phyloP scores from a whole-genome alignment of 371 early-diverging fungal species.

The Smittium culicis region DNA sequence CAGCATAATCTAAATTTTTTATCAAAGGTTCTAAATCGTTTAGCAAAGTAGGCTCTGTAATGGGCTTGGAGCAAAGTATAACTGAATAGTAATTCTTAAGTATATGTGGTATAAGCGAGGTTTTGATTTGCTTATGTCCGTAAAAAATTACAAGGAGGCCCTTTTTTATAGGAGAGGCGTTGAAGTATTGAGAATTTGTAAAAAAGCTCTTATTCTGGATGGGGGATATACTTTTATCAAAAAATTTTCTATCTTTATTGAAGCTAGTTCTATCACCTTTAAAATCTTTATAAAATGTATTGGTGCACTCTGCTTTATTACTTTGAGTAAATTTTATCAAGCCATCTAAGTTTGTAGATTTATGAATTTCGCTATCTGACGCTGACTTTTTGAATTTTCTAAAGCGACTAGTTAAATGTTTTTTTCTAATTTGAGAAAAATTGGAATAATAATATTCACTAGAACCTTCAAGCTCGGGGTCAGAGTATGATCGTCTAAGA shows the following conservation, averaged over 20 bases:
- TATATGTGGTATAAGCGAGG: background rate
- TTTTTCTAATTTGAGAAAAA: background rate
- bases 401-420: background rate
- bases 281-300: background rate
- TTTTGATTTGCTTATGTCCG: slow-evolving; percentile 8
- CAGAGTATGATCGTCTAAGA: background rate
- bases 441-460: no score
- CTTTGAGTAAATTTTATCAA: background rate
- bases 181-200: background rate
- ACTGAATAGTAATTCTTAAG: slow-evolving; percentile 3
- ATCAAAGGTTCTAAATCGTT: background rate
- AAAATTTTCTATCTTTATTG: background rate
- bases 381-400: background rate
- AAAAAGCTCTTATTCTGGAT: background rate
- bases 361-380: background rate
- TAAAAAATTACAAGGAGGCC: slow-evolving; percentile 8
- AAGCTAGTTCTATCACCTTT: background rate
- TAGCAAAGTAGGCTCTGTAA: slow-evolving; percentile 4
- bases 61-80: slow-evolving; percentile 3
- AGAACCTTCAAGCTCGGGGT: background rate
- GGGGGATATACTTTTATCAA: background rate
- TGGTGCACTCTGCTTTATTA: background rate
- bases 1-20: background rate
- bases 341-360: background rate
- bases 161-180: background rate